A percentile compares a stretch with the other conserved stretches of the same genome.
phyloP scores from a whole-genome alignment of 148 eudicot genomes.

The Amaranthus cruentus region DNA sequence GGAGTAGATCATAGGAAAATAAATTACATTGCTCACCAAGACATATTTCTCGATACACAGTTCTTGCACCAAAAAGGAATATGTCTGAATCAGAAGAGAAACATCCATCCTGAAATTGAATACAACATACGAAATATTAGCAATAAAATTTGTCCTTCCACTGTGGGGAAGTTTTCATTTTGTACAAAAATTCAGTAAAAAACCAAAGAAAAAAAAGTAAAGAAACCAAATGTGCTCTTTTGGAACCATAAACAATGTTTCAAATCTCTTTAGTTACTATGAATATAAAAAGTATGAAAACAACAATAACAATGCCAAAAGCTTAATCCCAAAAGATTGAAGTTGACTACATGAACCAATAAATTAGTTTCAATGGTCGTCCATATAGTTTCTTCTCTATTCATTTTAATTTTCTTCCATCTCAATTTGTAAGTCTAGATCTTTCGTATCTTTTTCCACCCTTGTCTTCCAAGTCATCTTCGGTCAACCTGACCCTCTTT shows the following conservation, averaged over 20 bases:
- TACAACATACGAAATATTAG: constrained; percentile 12
- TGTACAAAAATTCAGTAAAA: neutral
- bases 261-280: neutral
- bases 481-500: too few species aligned
- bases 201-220: neutral
- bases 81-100: constrained; percentile 91
- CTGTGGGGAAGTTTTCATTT: neutral
- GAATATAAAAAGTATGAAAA: too few species aligned
- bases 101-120: constrained; percentile 76
- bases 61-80: constrained; percentile 97
- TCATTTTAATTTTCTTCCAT: too few species aligned
- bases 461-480: too few species aligned
- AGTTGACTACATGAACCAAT: too few species aligned
- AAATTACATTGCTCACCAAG: constrained; percentile 50
- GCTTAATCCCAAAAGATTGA: too few species aligned
- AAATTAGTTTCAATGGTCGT: too few species aligned
- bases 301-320: too few species aligned
- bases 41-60: constrained; percentile 97
- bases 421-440: too few species aligned
- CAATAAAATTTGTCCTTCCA: neutral
- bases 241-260: neutral
- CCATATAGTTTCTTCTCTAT: too few species aligned
- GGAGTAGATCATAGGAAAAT: neutral
- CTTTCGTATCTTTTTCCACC: too few species aligned
- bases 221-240: neutral